Percentiles rank a stretch among this genome's conserved stretches.
These are phyloP conservation scores for Paraphoma sp. DNA, from an alignment of 2,329 filamentous ascomycete species.

Conservation along the genomic window DNA sequence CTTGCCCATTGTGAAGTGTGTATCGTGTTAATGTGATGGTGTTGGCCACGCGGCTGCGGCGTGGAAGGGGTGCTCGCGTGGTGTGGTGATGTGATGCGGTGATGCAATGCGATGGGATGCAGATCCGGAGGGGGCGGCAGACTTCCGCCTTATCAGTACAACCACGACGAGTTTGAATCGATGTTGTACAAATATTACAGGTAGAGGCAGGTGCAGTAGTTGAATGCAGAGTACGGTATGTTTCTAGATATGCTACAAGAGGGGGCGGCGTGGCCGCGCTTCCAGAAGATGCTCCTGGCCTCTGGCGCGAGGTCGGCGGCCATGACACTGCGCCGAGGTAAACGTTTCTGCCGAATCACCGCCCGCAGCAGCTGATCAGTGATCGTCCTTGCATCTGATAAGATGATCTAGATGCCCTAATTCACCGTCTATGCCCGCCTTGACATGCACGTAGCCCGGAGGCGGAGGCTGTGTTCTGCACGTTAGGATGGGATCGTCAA, in stretches of 20 bases:
- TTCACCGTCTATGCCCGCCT: background rate
- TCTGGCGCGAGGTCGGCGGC: slow-evolving; percentile 7
- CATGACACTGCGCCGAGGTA: background rate
- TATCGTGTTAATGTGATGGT: background rate
- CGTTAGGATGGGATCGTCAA: too few relatives aligned
- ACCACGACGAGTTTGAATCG: background rate
- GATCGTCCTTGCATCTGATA: slow-evolving; percentile 1
- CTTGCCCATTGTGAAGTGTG: slow-evolving; percentile 40
- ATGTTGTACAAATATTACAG: too few relatives aligned
- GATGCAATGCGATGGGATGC: slow-evolving; percentile 4
- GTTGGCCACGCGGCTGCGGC: background rate
- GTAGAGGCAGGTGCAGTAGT: background rate
- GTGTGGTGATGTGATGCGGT: slow-evolving; percentile 1
- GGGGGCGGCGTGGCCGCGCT: slow-evolving; percentile 6
- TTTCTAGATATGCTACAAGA: background rate
- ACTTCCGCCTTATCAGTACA: background rate
- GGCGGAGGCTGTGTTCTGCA: too few relatives aligned
- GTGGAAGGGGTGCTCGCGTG: background rate
- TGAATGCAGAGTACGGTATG: background rate
- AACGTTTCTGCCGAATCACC: background rate
- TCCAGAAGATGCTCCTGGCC: slow-evolving; percentile 22
- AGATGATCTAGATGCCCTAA: background rate
- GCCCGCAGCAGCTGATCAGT: background rate
- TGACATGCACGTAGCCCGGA: background rate
- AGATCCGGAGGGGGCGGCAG: slow-evolving; percentile 6